A percentile compares a stretch with the other conserved stretches of the same genome.
These are phyloP conservation scores for Monascus purpureus DNA, from an alignment of 495 filamentous ascomycete species.

Conservation along the genomic window DNA sequence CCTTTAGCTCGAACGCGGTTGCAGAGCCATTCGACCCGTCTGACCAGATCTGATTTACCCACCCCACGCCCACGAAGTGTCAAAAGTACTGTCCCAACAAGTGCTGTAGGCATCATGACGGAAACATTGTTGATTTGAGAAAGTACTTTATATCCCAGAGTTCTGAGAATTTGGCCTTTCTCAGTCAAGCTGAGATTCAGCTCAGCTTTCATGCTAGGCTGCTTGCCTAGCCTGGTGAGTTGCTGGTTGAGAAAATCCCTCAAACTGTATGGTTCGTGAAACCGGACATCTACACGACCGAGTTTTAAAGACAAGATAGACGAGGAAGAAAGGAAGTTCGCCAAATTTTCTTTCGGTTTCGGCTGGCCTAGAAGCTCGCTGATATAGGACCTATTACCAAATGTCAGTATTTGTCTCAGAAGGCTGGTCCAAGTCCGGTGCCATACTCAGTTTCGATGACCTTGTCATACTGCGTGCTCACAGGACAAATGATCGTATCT, in stretches of 20 bases:
- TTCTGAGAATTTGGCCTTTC: conserved; percentile 55
- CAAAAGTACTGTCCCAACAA: conserved; percentile 86
- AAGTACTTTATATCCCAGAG: conserved; percentile 79
- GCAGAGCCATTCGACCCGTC: conserved; percentile 82
- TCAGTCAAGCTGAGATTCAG: conserved; percentile 31
- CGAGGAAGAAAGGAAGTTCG: conserved; percentile 75
- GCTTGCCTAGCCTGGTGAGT: conserved; percentile 29
- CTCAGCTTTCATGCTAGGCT: conserved; percentile 17
- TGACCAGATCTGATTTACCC: conserved; percentile 69
- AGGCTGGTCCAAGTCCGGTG: too few species aligned
- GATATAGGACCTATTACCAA: conserved; percentile 54
- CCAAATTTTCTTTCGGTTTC: conserved; percentile 85
- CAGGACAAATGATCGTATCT: conserved; percentile 85
- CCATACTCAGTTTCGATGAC: conserved; percentile 83
- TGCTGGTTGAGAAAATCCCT: conserved; percentile 66
- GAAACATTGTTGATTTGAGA: conserved; percentile 91
- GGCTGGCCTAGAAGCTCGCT: conserved; percentile 85
- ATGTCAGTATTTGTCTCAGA: conserved; percentile 9
- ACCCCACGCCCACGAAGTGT: conserved; percentile 88
- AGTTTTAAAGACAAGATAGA: conserved; percentile 79
- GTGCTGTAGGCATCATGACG: conserved; percentile 92
- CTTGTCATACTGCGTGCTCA: conserved; percentile 96
- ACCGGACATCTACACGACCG: conserved; percentile 86
- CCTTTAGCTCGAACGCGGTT: conserved; percentile 74
- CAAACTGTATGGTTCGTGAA: conserved; percentile 90